phyloP scores from a whole-genome alignment of 2,329 filamentous ascomycete species.

The Neurospora sp. region DNA sequence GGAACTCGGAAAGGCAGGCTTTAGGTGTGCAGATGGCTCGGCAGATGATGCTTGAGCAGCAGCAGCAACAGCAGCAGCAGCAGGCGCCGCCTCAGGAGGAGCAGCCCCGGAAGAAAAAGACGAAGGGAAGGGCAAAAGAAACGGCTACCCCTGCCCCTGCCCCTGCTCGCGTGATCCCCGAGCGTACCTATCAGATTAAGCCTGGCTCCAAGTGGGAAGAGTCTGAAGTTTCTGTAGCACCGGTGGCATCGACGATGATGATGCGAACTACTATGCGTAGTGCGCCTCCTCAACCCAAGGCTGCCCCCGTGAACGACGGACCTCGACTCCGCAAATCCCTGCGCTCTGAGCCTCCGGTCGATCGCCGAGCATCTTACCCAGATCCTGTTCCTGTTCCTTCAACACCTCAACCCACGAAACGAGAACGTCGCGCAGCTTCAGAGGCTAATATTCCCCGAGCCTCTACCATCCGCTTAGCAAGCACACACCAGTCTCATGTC shows the following conservation, averaged over 20 bases:
- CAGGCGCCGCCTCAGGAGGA: not conserved
- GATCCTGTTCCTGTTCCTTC: not conserved
- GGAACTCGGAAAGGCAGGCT: conserved; percentile 28
- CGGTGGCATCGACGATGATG: not conserved
- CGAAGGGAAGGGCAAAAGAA: not conserved
- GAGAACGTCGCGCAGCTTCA: conserved; percentile 4
- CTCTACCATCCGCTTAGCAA: not conserved
- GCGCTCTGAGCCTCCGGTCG: conserved; percentile 12
- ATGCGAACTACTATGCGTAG: conserved; percentile 17
- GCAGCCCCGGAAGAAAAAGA: not conserved
- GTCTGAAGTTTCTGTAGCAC: conserved; percentile 5
- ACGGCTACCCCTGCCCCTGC: not conserved
- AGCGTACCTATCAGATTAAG: conserved; percentile 22
- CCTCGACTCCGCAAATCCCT: conserved; percentile 27
- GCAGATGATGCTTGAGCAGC: conserved; percentile 53
- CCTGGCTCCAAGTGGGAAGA: conserved; percentile 20
- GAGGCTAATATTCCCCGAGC: not conserved
- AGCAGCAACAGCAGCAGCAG: conserved; percentile 8
- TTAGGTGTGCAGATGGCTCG: conserved; percentile 39
- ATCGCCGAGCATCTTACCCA: conserved; percentile 3
- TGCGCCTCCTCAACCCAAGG: conserved; percentile 9
- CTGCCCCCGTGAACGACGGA: conserved; percentile 2
- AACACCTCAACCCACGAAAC: not conserved
- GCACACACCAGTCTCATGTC: conserved; percentile 25
- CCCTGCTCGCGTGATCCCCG: conserved; percentile 3